A percentile compares a stretch with the other conserved stretches of the same genome.
Conservation (phyloP, 169 alveolate species). For the Babesia bovis region DNA sequence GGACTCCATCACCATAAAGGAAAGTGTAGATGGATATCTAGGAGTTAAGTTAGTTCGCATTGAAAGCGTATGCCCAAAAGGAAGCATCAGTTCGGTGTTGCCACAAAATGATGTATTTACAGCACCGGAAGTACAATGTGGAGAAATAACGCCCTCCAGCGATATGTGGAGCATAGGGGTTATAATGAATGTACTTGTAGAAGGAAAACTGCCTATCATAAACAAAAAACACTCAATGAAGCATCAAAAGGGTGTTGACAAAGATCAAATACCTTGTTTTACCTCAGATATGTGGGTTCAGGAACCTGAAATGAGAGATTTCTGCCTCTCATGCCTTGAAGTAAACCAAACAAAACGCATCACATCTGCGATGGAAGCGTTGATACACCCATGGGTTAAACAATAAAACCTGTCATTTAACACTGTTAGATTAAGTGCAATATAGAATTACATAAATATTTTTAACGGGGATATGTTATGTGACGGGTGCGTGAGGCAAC, state of each 20-base stretch:
- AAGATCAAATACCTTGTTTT: conserved; percentile 55
- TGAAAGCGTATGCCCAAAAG: conserved; percentile 49
- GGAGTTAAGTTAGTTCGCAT: conserved; percentile 7
- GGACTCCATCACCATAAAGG: conserved; percentile 62
- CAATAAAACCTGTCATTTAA: neutral
- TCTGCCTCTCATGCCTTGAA: conserved; percentile 67
- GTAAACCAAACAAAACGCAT: conserved; percentile 58
- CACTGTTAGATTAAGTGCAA: too few relatives aligned
- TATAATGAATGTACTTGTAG: conserved; percentile 64
- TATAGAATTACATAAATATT: neutral
- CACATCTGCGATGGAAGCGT: conserved; percentile 74
- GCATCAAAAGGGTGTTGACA: neutral
- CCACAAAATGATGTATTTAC: neutral
- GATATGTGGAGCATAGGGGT: conserved; percentile 75
- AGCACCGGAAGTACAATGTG: conserved; percentile 70
- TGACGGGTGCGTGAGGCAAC: conserved; percentile 9
- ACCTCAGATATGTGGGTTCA: conserved; percentile 69
- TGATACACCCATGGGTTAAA: conserved; percentile 69
- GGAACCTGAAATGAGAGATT: conserved; percentile 67
- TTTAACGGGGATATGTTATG: too few relatives aligned
- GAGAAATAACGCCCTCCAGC: conserved; percentile 51
- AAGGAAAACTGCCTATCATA: conserved; percentile 65
- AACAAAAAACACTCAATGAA: neutral
- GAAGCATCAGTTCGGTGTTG: neutral
- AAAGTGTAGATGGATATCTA: neutral